Percentiles rank a stretch among this genome's conserved stretches.
phyloP scores from a whole-genome alignment of 2,329 filamentous ascomycete genomes.

The Myriosclerotinia duriaeana region DNA sequence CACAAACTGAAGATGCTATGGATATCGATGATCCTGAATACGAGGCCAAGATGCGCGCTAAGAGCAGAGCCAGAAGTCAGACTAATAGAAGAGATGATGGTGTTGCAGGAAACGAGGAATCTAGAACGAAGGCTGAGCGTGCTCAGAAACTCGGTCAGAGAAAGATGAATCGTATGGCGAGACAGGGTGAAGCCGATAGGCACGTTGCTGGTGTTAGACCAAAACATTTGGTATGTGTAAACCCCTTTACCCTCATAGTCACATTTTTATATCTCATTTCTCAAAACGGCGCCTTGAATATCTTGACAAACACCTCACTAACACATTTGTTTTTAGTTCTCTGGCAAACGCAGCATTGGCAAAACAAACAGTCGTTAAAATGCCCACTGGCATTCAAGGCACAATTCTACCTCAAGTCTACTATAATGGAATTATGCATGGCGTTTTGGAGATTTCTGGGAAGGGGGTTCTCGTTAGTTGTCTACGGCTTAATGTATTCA shows the following conservation, averaged over 20 bases:
- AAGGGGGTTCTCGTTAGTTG: conserved; percentile 17
- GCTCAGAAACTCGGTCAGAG: conserved; percentile 89
- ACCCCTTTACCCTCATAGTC: conserved; percentile 7
- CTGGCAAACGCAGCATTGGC: conserved; percentile 91
- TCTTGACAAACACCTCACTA: conserved; percentile 22
- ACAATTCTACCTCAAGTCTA: conserved; percentile 16
- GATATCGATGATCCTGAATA: conserved; percentile 62
- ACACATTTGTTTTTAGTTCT: conserved; percentile 56
- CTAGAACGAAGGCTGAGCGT: conserved; percentile 77
- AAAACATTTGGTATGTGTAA: conserved; percentile 80
- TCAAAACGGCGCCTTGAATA: not conserved
- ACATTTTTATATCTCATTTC: not conserved
- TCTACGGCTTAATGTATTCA: conserved; percentile 21
- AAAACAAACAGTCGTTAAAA: conserved; percentile 73
- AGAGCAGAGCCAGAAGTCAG: conserved; percentile 67
- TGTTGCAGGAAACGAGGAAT: conserved; percentile 61
- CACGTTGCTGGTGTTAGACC: conserved; percentile 77
- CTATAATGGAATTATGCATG: conserved; percentile 20
- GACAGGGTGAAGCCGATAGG: conserved; percentile 94
- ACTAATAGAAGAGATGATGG: conserved; percentile 75
- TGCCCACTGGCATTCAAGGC: conserved; percentile 19
- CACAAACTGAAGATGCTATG: conserved; percentile 70
- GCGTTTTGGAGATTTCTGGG: conserved; percentile 20
- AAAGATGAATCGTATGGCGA: conserved; percentile 98
- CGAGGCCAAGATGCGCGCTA: conserved; percentile 64